Conservation (phyloP, 78 protist species). For the Dictyostelium capitatum region DNA sequence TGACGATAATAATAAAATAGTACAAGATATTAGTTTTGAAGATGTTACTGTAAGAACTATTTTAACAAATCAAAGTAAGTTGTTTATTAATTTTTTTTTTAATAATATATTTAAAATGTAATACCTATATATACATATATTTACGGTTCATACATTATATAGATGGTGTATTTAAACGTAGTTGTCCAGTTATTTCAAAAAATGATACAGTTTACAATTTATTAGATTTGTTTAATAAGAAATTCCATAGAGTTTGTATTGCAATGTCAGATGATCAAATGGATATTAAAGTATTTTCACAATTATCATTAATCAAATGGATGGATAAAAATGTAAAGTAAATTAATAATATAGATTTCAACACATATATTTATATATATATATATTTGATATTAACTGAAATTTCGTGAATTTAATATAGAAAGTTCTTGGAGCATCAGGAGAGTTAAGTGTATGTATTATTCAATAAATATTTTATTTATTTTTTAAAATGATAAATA, state of each 20-base stretch:
- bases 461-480: neutral
- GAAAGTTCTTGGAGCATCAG: constrained; percentile 13
- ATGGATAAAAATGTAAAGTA: constrained; percentile 59
- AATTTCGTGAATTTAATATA: no score
- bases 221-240: constrained; percentile 29
- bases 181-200: constrained; percentile 40
- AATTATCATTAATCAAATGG: constrained; percentile 57
- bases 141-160: no score
- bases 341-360: neutral
- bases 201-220: constrained; percentile 18
- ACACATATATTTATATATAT: no score
- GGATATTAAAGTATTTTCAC: constrained; percentile 46
- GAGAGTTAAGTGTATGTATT: constrained; percentile 40
- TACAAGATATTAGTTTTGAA: neutral
- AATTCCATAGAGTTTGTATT: constrained; percentile 56
- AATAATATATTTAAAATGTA: no score
- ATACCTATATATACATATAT: neutral
- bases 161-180: constrained; percentile 22
- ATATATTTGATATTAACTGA: no score
- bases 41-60: constrained; percentile 32
- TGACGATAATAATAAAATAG: constrained; percentile 35
- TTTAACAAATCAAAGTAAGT: constrained; percentile 14
- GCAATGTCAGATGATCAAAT: constrained; percentile 23
- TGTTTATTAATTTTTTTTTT: neutral
- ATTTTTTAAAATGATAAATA: neutral